Conservation (phyloP, 2,329 filamentous ascomycete genomes). For the Ambrosiella beaveri region DNA sequence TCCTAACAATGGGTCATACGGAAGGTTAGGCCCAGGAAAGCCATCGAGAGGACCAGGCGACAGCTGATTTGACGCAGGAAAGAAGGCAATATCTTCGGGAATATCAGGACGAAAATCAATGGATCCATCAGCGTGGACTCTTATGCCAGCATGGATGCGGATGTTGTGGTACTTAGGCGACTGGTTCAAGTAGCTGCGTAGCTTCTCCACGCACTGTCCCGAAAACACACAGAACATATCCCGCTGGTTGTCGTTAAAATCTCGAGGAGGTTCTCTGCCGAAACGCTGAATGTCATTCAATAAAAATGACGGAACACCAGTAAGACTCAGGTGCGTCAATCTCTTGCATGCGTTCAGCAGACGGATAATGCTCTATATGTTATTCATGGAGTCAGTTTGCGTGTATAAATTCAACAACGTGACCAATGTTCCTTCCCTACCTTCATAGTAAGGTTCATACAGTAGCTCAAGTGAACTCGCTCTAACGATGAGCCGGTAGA, state of each 20-base stretch:
- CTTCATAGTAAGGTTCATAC: slow-evolving; percentile 62
- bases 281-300: slow-evolving; percentile 68
- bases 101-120: not conserved
- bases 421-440: slow-evolving; percentile 27
- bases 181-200: slow-evolving; percentile 62
- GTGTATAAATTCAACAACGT: slow-evolving; percentile 18
- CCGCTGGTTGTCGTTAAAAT: slow-evolving; percentile 90
- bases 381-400: not conserved
- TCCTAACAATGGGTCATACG: slow-evolving; percentile 3
- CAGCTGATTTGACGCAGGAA: not conserved
- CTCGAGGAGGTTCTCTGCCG: slow-evolving; percentile 71
- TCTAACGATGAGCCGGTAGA: slow-evolving; percentile 45
- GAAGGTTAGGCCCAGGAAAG: not conserved
- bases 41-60: not conserved
- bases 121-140: not conserved
- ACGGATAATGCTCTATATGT: slow-evolving; percentile 55
- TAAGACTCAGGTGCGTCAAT: slow-evolving; percentile 84
- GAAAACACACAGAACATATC: slow-evolving; percentile 97
- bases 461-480: slow-evolving; percentile 91
- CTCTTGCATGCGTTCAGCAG: slow-evolving; percentile 82
- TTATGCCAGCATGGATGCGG: slow-evolving; percentile 17
- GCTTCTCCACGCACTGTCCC: slow-evolving; percentile 58
- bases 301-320: slow-evolving; percentile 81
- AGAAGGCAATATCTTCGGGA: not conserved
- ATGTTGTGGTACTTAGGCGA: slow-evolving; percentile 29